Percentiles rank a stretch among this genome's conserved stretches.
Conservation (phyloP, 2,329 filamentous ascomycete genomes). For the Neonectria hederae region DNA sequence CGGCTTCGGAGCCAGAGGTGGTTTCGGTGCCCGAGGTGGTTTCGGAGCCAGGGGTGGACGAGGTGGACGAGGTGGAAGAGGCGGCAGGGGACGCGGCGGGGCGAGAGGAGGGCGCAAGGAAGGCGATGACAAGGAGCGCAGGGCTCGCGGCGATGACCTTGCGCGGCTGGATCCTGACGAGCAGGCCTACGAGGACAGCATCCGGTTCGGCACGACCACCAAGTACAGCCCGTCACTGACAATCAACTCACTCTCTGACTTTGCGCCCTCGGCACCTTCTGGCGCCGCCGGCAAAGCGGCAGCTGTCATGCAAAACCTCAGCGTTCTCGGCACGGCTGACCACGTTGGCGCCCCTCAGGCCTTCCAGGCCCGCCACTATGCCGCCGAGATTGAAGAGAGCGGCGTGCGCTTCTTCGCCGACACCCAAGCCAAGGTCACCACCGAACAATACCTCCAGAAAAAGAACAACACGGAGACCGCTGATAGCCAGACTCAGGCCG, state of each 20-base stretch:
- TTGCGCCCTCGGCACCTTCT: slow-evolving; percentile 45
- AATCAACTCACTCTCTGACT: slow-evolving; percentile 43
- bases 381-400: slow-evolving; percentile 43
- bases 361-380: slow-evolving; percentile 45
- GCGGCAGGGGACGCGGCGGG: slow-evolving; percentile 27
- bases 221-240: slow-evolving; percentile 49
- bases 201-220: slow-evolving; percentile 48
- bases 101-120: slow-evolving; percentile 34
- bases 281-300: slow-evolving; percentile 43
- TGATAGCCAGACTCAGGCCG: slow-evolving; percentile 18
- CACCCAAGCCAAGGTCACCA: slow-evolving; percentile 39
- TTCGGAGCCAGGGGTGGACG: slow-evolving; percentile 29
- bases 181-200: slow-evolving; percentile 47
- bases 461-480: slow-evolving; percentile 34
- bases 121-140: slow-evolving; percentile 39
- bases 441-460: slow-evolving; percentile 46
- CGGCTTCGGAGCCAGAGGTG: slow-evolving; percentile 22
- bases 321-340: slow-evolving; percentile 48
- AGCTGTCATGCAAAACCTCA: slow-evolving; percentile 49
- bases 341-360: slow-evolving; percentile 44
- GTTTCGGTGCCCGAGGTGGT: not conserved
- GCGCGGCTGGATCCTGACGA: slow-evolving; percentile 46
- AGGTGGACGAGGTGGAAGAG: slow-evolving; percentile 18
- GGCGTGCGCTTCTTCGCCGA: slow-evolving; percentile 42
- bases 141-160: slow-evolving; percentile 37